Percentiles rank a stretch among this genome's conserved stretches.
Evolutionary conservation across 495 filamentous ascomycete genomes (phyloP).

Genomic region (Cercophora scortea): DNA sequence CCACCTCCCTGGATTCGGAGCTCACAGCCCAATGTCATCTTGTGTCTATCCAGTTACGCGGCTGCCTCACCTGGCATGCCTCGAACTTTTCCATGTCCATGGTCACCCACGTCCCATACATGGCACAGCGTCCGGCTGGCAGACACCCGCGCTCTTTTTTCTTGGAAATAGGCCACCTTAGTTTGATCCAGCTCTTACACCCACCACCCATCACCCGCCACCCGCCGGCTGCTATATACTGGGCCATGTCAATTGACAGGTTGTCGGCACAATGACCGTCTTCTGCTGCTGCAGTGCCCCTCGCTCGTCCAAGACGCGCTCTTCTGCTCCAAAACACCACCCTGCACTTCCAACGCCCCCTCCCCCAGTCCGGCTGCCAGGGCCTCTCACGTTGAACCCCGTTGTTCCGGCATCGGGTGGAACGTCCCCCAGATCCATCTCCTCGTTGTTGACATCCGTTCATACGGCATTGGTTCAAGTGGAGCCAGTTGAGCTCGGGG

Average conservation of each 20-base stretch:
- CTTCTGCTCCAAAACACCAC: constrained; percentile 12
- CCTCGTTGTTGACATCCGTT: constrained; percentile 4
- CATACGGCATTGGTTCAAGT: constrained; percentile 5
- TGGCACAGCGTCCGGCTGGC: constrained; percentile 4
- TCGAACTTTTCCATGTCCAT: neutral
- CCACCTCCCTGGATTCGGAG: neutral
- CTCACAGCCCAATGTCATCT: neutral
- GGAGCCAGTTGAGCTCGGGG: constrained; percentile 15
- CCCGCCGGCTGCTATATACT: neutral
- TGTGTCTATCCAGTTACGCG: neutral
- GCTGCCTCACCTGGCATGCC: neutral
- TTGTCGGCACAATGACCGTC: constrained; percentile 23
- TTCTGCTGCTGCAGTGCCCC: constrained; percentile 30
- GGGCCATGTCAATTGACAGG: constrained; percentile 1
- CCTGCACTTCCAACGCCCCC: constrained; percentile 11
- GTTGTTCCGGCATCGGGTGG: constrained; percentile 1
- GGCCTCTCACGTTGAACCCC: constrained; percentile 16
- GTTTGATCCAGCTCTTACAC: constrained; percentile 4
- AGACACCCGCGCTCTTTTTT: constrained; percentile 3
- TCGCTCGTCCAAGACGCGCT: constrained; percentile 20
- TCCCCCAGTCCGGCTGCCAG: constrained; percentile 15
- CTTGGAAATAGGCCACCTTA: constrained; percentile 1
- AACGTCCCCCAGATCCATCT: constrained; percentile 3
- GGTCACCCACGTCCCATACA: constrained; percentile 6
- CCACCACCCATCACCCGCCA: neutral